Evolutionary conservation across 257 asterid species (phyloP), one percentile per base, ranked within the genome.

Genomic region (Nicotiana tomentosiformis): DNA sequence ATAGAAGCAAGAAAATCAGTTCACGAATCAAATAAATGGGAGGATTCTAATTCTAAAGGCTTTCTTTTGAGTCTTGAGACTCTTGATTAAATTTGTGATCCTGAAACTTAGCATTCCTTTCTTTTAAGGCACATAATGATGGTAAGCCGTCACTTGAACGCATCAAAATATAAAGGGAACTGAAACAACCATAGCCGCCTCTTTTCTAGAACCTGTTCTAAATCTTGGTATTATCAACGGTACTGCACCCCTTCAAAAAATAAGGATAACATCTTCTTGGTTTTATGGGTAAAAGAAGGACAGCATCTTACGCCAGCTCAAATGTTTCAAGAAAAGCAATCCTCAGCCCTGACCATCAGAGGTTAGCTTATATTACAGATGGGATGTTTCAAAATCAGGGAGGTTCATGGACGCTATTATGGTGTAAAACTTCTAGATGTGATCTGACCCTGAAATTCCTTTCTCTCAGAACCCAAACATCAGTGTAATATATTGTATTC

Each of bases 271-370:
- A 43, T 35, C 30, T 16, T 33, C 6, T 15, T 66, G 17, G 5
- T 62, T 37, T 18, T 18, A 69, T 69, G 32, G n/a, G 57, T 37
- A 69, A 39, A 39, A 10, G 77, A 43, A 69, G 29, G 69, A 12
- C 39, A 65, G 32, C 77, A 69, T 69, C 77, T 39, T 69, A 69
- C 15, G 18, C 32, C 77, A 10, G 77, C 77, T 69, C 77, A 69
- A 69, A 37, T 43, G 20, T 39, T 69, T 69, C 57, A 69, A n/a
- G 33, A 39, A n/a, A 69, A 39, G 57, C 32, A 39, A 68, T 18
- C n/a, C 77, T 69, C 32, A 39, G 57, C 57, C n/a, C 10, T 17
- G 57, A 37, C 57, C 57, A 39, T 10, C 77, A 69, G 77, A 69
- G 33, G 57, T 39, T 43, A 43, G 49, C 49, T 7, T 43, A 43